Evolutionary conservation across 2,329 filamentous ascomycete genomes (phyloP), one percentile per base, ranked within the genome.

Genomic region (Hymenoscyphus linearis): DNA sequence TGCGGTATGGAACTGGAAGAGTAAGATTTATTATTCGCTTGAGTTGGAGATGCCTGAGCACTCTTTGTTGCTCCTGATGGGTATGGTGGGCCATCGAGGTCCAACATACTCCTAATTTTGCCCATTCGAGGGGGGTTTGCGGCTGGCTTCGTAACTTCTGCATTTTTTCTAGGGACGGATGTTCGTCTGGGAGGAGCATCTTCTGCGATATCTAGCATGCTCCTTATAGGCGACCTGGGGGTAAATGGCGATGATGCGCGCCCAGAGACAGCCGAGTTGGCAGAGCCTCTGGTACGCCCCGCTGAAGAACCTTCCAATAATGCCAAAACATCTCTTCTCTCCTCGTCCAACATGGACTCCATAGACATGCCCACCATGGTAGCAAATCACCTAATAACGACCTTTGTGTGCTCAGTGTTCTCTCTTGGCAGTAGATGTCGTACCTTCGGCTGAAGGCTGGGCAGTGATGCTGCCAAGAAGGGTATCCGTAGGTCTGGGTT

Each of bases 271-370:
- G 59, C 55, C 54, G 73, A 67, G 67, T 68, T 69, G 63, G 70
- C 65, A 59, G 72, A 65, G 44, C 68, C 70, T 72, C 66, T 63
- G 4, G 64, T 22, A 58, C 62, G 62, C 53, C 25, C 36, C 35
- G 27, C 34, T n/a, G 65, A 55, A 25, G 57, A 60, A 18, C 63
- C 64, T 59, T 89, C 86, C 50, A 91, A 78, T 64, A 91, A 77
- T 55, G 85, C 85, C 66, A 91, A 78, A 44, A 92, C 86, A 75
- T 91, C 88, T 65, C 81, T 80, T 64, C 88, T 83, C 79, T 93
- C 90, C 78, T 91, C 87, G 72, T 92, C 89, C 65, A 92, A 80
- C 66, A 87, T 84, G 55, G 87, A 84, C 76, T 91, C 89, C 70
- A 93, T 84, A 70, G 88, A 91, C 57, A 76, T 61, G 40, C 44